Evolutionary conservation across 2,329 filamentous ascomycete genomes (phyloP), one percentile per base, ranked within the genome.

Genomic region (Sarocladium oryzae): DNA sequence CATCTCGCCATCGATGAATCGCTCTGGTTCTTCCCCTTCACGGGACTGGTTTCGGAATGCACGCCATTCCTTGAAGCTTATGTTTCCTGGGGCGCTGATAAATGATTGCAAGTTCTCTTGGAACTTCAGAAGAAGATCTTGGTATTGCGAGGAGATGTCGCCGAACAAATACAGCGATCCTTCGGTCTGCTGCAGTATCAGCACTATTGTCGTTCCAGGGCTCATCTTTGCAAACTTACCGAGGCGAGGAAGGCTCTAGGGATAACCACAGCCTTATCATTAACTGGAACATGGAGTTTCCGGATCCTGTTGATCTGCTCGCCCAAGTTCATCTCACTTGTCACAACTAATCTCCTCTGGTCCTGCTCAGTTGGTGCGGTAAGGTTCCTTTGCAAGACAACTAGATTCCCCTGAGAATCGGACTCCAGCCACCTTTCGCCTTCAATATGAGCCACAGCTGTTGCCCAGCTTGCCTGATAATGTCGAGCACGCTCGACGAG

Each of bases 251-350:
- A 96, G 18, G 93, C 93, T 61, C 81, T 83, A 0, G 93, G 92
- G 7, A 85, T 72, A 7, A 96, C 82, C 23, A 85, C 74, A 8
- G 88, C 82, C 56, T 77, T 83, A 30, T 81, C 71, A 16, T 76
- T 77, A 2, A 82, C 74, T 24, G 81, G 76, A 9, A 95, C 81
- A 51, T 85, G 76, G 16, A 97, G 80, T 24, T 81, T 81, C 20
- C 85, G 80, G 51, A 97, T 95, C 28, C 83, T 80, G 63, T 99
- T 99, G 51, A 97, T 89, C 79, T 93, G 89, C 66, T 99, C 92
- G 1, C 93, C 91, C 9, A 99, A 74, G 40, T 86, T 83, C 56
- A 97, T 82, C 66, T 96, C 91, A 54, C 86, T 85, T 1, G 82
- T 88, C 4, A 90, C 75, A 37, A 88, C 78, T 57, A 97, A 70